Evolutionary conservation across 2,329 filamentous ascomycete genomes (phyloP), one percentile per base, ranked within the genome.

Genomic region (Escovopsis sp.): DNA sequence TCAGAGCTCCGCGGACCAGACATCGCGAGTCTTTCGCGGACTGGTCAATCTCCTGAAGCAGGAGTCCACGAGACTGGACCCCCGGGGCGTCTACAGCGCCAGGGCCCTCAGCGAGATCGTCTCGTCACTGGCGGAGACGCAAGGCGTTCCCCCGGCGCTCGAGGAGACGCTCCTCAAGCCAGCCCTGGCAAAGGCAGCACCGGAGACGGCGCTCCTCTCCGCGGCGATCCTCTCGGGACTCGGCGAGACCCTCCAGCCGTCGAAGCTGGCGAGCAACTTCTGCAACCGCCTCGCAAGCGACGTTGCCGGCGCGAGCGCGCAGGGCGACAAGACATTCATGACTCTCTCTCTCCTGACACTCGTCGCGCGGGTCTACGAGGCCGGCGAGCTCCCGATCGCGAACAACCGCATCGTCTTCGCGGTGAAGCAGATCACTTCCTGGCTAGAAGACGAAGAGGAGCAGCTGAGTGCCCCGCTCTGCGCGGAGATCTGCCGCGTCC

Each of bases 331-430:
- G 43, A 67, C 71, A 0, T 54, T 73, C 12, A 56, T 63, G 26
- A 64, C 62, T 0, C 58, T 82, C 3, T 66, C 73, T 2, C 60
- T 80, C 2, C 59, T 81, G 4, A 72, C 77, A 15, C 60, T 70
- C 7, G 69, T 65, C 43, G 58, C 73, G 45, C 57, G 62, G 8
- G 58, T 77, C 12, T 81, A 76, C 46, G 66, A 70, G 23, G 39
- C 57, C 0, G 71, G 66, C 3, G 62, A 70, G 46, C 48, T 79
- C 7, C 76, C 76, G 1, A 69, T 78, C 1, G 70, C 73, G 2
- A 74, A 71, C 37, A 78, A 88, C 53, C 74, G 87, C 23, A 62
- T 91, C 3, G 77, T 94, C 0, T 91, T 94, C 61, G 78, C 89
- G 8, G 76, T 89, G 36, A 85, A 83, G 55, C 80, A 88, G 48